phyloP scores from a whole-genome alignment of 2,329 filamentous ascomycete genomes.

The Pseudovirgaria hyperparasitica region DNA sequence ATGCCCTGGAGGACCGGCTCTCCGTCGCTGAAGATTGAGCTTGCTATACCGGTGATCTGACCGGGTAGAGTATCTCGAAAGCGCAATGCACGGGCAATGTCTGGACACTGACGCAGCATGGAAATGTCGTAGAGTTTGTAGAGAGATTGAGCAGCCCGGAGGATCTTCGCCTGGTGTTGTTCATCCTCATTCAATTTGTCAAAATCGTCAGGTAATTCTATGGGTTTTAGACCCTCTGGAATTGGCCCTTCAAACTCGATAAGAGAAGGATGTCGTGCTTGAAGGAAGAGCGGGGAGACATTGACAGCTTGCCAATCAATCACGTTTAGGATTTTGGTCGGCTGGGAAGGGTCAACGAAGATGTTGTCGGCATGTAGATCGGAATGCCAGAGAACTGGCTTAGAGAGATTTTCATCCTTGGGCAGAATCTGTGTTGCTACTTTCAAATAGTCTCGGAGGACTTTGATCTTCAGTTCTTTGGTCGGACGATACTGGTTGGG shows the following conservation, averaged over 20 bases:
- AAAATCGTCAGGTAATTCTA: constrained; percentile 9
- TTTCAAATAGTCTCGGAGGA: constrained; percentile 15
- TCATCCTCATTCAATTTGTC: constrained; percentile 8
- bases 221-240: constrained; percentile 8
- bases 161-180: constrained; percentile 9
- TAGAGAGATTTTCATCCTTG: constrained; percentile 9
- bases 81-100: constrained; percentile 7
- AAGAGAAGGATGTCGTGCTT: constrained; percentile 13
- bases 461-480: constrained; percentile 12
- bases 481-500: constrained; percentile 14
- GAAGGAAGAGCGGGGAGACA: constrained; percentile 15
- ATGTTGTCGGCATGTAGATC: constrained; percentile 21
- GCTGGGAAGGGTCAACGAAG: constrained; percentile 17
- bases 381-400: constrained; percentile 17
- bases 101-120: constrained; percentile 9
- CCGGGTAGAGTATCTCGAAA: constrained; percentile 9
- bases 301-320: constrained; percentile 22
- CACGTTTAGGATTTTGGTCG: constrained; percentile 16
- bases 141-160: constrained; percentile 11
- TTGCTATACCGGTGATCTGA: constrained; percentile 9
- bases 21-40: constrained; percentile 10
- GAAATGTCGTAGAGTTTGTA: constrained; percentile 11
- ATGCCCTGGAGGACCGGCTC: constrained; percentile 9
- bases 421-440: constrained; percentile 13
- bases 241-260: constrained; percentile 13